A percentile compares a stretch with the other conserved stretches of the same genome.
phyloP scores from a whole-genome alignment of 148 eudicot genomes.

The Fallopia convolvulus region DNA sequence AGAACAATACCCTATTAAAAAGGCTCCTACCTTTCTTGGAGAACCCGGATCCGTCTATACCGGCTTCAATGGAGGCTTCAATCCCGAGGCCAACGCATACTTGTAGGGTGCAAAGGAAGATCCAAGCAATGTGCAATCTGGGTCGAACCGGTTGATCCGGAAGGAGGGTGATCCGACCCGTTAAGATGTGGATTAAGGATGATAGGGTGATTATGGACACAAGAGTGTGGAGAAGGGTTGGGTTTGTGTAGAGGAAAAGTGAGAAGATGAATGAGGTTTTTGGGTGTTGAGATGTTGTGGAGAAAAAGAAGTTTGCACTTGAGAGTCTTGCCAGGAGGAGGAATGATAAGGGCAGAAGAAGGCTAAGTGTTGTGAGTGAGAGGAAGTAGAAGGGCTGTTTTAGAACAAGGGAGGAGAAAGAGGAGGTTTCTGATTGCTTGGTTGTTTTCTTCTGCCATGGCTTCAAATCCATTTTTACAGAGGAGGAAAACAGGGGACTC shows the following conservation, averaged over 20 bases:
- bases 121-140: conserved; percentile 46
- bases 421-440: conserved; percentile 7
- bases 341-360: conserved; percentile 74
- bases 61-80: conserved; percentile 45
- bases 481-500: neutral
- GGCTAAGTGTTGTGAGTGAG: conserved; percentile 58
- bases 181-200: conserved; percentile 35
- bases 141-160: conserved; percentile 22
- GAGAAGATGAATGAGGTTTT: conserved; percentile 18
- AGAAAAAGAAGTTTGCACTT: conserved; percentile 37
- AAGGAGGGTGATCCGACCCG: conserved; percentile 23
- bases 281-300: conserved; percentile 19
- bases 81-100: conserved; percentile 58
- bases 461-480: conserved; percentile 27
- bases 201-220: conserved; percentile 31
- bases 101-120: conserved; percentile 47
- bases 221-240: conserved; percentile 42
- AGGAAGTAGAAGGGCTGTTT: conserved; percentile 34
- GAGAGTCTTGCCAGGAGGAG: conserved; percentile 69
- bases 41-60: conserved; percentile 41
- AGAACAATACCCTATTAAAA: conserved; percentile 39
- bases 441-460: conserved; percentile 28
- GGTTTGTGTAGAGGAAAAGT: conserved; percentile 37
- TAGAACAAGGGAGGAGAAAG: conserved; percentile 12
- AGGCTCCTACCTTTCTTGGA: conserved; percentile 23